phyloP scores from a whole-genome alignment of 2,329 filamentous ascomycete species.

The Cercospora canescens region DNA sequence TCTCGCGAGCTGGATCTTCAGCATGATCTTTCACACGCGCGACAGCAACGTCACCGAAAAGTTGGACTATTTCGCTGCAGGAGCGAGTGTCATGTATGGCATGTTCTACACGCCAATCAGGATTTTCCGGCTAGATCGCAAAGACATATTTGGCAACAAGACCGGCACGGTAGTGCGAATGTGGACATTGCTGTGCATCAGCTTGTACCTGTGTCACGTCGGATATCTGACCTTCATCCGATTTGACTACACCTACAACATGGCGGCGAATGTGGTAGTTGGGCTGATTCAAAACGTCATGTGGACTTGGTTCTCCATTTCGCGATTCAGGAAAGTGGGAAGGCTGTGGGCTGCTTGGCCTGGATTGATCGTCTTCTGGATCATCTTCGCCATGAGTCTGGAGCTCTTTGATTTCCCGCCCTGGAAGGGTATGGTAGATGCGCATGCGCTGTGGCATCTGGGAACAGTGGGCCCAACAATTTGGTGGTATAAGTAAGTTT shows the following conservation, averaged over 20 bases:
- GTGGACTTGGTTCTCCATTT: slow-evolving; percentile 82
- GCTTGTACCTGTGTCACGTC: slow-evolving; percentile 74
- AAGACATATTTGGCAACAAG: slow-evolving; percentile 39
- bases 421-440: slow-evolving; percentile 78
- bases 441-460: slow-evolving; percentile 93
- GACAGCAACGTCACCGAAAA: slow-evolving; percentile 88
- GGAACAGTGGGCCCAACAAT: slow-evolving; percentile 86
- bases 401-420: slow-evolving; percentile 94
- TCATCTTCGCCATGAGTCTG: slow-evolving; percentile 90
- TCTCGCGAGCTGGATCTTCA: slow-evolving; percentile 81
- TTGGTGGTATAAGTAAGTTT: slow-evolving; percentile 89
- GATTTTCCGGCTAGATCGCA: slow-evolving; percentile 77
- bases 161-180: slow-evolving; percentile 57
- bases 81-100: slow-evolving; percentile 85
- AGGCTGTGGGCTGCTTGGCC: slow-evolving; percentile 86
- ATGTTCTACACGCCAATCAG: slow-evolving; percentile 82
- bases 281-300: slow-evolving; percentile 79
- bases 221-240: slow-evolving; percentile 79
- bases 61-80: slow-evolving; percentile 93
- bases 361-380: slow-evolving; percentile 86
- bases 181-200: slow-evolving; percentile 74
- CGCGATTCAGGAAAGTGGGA: slow-evolving; percentile 69
- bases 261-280: slow-evolving; percentile 86
- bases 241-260: slow-evolving; percentile 98
- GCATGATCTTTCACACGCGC: slow-evolving; percentile 87